Conservation (phyloP, 371 early-diverging fungal genomes). For the Mortierella sp. region DNA sequence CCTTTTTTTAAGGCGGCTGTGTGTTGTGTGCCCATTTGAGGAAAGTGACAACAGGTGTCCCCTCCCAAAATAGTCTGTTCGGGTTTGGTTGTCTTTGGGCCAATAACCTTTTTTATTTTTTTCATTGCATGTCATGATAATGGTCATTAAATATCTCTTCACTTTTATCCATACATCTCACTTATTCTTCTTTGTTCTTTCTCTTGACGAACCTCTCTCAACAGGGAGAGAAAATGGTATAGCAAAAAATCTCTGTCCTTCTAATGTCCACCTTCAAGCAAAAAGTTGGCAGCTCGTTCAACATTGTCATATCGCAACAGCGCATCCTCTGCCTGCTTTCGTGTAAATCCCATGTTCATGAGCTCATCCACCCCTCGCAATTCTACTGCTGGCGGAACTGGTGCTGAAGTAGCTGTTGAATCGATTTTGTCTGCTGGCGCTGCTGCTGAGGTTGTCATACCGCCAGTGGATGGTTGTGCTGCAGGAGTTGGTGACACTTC, state of each 20-base stretch:
- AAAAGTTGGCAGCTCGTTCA: slow-evolving; percentile 82
- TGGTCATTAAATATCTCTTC: no score
- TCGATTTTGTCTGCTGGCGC: slow-evolving; percentile 2
- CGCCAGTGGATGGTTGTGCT: neutral
- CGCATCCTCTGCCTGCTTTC: slow-evolving; percentile 81
- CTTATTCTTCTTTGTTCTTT: no score
- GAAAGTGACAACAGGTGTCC: no score
- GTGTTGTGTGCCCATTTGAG: no score
- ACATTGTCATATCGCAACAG: slow-evolving; percentile 82
- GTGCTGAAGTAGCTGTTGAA: slow-evolving; percentile 4
- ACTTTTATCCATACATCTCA: no score
- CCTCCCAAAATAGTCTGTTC: no score
- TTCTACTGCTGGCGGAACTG: slow-evolving; percentile 34
- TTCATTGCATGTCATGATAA: no score
- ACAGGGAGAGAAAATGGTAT: neutral
- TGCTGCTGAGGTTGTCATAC: neutral
- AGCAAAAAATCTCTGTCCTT: neutral
- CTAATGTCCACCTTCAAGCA: slow-evolving; percentile 66
- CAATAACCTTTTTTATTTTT: no score
- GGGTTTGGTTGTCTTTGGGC: neutral
- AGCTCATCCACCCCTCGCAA: slow-evolving; percentile 63
- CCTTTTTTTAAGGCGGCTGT: no score
- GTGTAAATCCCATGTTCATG: slow-evolving; percentile 80
- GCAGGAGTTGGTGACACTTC: neutral
- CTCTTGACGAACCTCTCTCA: neutral